These are phyloP conservation scores for Podospora pseudoanserina DNA, from an alignment of 495 filamentous ascomycete genomes.

Conservation along the genomic window DNA sequence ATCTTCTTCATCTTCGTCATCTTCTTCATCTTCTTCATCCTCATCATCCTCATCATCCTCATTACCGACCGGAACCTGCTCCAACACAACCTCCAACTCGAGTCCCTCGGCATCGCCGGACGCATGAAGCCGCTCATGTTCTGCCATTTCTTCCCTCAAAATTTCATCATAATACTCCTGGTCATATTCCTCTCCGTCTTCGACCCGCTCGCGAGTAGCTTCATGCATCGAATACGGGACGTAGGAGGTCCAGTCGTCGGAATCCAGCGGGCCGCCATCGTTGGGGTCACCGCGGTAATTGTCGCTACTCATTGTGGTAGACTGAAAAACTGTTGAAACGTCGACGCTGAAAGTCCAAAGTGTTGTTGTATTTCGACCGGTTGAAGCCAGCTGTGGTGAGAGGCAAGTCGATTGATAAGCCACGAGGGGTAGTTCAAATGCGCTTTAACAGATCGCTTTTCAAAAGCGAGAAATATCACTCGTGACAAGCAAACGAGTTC, in stretches of 20 bases:
- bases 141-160: conserved; percentile 45
- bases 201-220: not conserved
- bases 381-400: not conserved
- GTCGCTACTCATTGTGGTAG: not conserved
- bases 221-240: not conserved
- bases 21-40: no score
- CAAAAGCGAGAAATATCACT: no score
- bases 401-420: not conserved
- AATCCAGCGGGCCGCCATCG: not conserved
- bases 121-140: conserved; percentile 42
- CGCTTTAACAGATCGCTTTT: no score
- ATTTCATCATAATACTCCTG: conserved; percentile 29
- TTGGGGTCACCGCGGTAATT: not conserved
- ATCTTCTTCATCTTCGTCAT: no score
- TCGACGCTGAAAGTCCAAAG: not conserved
- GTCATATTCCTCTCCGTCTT: conserved; percentile 4
- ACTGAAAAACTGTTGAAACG: no score
- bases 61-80: not conserved
- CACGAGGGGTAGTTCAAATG: not conserved
- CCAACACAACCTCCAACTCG: not conserved
- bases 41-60: not conserved
- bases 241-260: not conserved
- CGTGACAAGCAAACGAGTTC: no score
- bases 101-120: not conserved
- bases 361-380: not conserved